A percentile compares a stretch with the other conserved stretches of the same genome.
These are phyloP conservation scores for Kalanchoe fedtschenkoi DNA, from an alignment of 164 flowering plant species.

Conservation along the genomic window DNA sequence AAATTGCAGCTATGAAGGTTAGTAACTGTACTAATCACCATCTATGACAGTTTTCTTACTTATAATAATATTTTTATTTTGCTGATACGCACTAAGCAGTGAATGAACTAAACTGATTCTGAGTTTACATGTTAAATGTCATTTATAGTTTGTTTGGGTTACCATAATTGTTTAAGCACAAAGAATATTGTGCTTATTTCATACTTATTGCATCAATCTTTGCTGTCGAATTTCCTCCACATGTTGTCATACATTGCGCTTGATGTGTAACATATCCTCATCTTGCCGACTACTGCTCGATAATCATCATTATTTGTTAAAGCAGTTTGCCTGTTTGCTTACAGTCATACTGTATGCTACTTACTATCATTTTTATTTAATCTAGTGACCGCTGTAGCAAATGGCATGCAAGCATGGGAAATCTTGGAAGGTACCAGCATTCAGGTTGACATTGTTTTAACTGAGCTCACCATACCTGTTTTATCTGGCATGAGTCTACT, in stretches of 20 bases:
- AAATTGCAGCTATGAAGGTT: slow-evolving; percentile 77
- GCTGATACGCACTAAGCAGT: not conserved
- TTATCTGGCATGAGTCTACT: slow-evolving; percentile 64
- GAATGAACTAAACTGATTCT: slow-evolving; percentile 19
- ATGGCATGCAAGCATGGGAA: slow-evolving; percentile 81
- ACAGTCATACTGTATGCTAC: not conserved
- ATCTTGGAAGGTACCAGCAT: slow-evolving; percentile 41
- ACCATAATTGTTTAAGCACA: too few species aligned
- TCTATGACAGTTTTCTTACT: slow-evolving; percentile 6
- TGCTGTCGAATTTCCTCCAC: too few species aligned
- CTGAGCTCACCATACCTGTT: slow-evolving; percentile 68
- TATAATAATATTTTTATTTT: slow-evolving; percentile 17
- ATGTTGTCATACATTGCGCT: too few species aligned
- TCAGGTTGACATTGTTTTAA: slow-evolving; percentile 58
- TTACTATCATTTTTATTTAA: slow-evolving; percentile 3
- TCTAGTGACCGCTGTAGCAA: slow-evolving; percentile 53
- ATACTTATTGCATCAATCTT: too few species aligned
- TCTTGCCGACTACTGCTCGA: not conserved
- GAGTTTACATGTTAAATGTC: too few species aligned
- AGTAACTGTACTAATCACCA: not conserved
- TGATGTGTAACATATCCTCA: too few species aligned
- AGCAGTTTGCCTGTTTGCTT: not conserved
- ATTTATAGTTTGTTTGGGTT: too few species aligned
- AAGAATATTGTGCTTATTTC: too few species aligned
- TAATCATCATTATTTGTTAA: not conserved